Conservation (phyloP, 2,329 filamentous ascomycete species). For the Penicillium frequentans region DNA sequence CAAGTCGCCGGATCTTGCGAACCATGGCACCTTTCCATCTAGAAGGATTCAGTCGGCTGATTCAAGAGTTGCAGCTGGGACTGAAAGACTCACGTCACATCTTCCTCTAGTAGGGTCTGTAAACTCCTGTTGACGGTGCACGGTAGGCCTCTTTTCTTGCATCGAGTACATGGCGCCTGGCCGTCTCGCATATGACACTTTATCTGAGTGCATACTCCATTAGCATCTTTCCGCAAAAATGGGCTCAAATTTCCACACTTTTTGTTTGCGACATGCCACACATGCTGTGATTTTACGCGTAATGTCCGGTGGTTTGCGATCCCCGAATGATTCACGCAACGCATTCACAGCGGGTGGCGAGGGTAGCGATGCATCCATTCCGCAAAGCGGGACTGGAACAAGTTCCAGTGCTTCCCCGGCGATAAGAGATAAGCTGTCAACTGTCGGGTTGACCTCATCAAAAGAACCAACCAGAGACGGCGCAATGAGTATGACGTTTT, state of each 20-base stretch:
- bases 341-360: slow-evolving; percentile 4
- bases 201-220: slow-evolving; percentile 22
- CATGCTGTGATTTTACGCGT: slow-evolving; percentile 33
- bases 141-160: slow-evolving; percentile 41
- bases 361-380: slow-evolving; percentile 2
- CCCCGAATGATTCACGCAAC: slow-evolving; percentile 36
- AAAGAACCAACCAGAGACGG: not conserved
- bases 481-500: not conserved
- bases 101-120: slow-evolving; percentile 44
- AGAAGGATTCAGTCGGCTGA: not conserved
- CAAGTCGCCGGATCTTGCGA: slow-evolving; percentile 34
- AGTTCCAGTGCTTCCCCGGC: not conserved
- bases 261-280: slow-evolving; percentile 32
- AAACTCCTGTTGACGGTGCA: slow-evolving; percentile 45
- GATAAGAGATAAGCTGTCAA: not conserved
- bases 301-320: slow-evolving; percentile 37
- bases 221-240: not conserved
- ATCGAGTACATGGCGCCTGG: slow-evolving; percentile 41
- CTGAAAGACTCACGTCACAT: slow-evolving; percentile 20
- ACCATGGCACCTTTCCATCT: slow-evolving; percentile 45
- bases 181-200: slow-evolving; percentile 45
- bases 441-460: not conserved
- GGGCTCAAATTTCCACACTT: slow-evolving; percentile 8
- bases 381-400: not conserved
- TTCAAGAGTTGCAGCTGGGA: not conserved